These are phyloP conservation scores for Mortierella sp. DNA, from an alignment of 371 early-diverging fungal species.

Conservation along the genomic window DNA sequence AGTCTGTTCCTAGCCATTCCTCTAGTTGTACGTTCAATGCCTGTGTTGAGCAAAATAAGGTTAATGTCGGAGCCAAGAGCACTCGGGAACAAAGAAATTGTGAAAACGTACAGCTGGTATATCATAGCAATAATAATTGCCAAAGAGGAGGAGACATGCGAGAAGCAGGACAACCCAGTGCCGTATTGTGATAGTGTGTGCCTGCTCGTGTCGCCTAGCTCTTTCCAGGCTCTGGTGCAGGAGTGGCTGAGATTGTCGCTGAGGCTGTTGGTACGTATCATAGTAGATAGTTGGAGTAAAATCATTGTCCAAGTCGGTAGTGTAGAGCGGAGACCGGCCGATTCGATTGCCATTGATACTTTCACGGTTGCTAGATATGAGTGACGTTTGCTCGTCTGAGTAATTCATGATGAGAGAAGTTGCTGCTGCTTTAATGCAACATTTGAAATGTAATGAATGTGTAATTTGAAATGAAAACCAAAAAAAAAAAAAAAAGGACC, in stretches of 20 bases:
- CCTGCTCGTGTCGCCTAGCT: constrained; percentile 27
- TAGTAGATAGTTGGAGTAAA: not conserved
- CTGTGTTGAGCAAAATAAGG: constrained; percentile 1
- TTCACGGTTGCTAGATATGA: constrained; percentile 34
- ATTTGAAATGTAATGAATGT: not conserved
- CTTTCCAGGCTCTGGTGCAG: constrained; percentile 22
- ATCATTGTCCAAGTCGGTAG: not conserved
- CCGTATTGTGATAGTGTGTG: constrained; percentile 38
- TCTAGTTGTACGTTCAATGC: constrained; percentile 74
- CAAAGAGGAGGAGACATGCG: constrained; percentile 68
- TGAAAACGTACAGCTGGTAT: constrained; percentile 35
- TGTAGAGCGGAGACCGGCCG: constrained; percentile 17
- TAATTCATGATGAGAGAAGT: constrained; percentile 21
- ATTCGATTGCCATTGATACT: constrained; percentile 12
- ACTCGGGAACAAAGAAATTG: not conserved
- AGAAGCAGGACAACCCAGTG: constrained; percentile 66
- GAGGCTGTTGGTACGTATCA: constrained; percentile 10
- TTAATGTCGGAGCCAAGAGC: not conserved
- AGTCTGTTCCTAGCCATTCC: constrained; percentile 65
- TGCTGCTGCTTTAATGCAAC: too few species aligned
- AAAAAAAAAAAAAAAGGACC: not conserved
- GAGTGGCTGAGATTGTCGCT: constrained; percentile 12
- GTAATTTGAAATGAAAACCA: not conserved
- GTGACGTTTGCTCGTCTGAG: constrained; percentile 33
- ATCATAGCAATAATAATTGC: constrained; percentile 71